A percentile compares a stretch with the other conserved stretches of the same genome.
Evolutionary conservation across 208 protist species (phyloP).

Genomic region (Acanthamoeba royreba): DNA sequence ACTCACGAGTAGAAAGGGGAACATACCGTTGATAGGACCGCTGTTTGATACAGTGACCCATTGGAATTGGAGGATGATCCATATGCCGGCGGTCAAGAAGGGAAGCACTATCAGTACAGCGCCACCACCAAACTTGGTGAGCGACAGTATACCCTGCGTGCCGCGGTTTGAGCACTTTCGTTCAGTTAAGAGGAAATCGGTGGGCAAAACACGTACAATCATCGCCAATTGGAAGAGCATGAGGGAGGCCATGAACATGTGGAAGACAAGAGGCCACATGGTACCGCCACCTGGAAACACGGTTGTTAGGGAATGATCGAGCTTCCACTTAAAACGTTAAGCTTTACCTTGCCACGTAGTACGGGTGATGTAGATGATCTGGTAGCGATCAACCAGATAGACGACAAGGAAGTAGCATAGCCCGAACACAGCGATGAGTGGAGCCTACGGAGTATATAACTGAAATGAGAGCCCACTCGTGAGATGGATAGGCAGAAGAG

Average conservation of each 20-base stretch:
- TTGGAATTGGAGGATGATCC: background rate
- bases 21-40: background rate
- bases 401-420: background rate
- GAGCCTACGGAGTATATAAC: too few relatives aligned
- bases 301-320: too few relatives aligned
- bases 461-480: background rate
- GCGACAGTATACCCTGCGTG: background rate
- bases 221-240: constrained; percentile 7
- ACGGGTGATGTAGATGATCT: constrained; percentile 22
- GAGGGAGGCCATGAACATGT: background rate
- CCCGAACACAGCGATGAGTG: background rate
- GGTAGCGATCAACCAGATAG: constrained; percentile 19
- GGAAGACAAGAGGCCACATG: background rate
- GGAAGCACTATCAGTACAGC: background rate
- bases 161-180: too few relatives aligned
- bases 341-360: background rate
- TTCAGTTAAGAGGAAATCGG: too few relatives aligned
- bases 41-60: constrained; percentile 1
- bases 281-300: background rate
- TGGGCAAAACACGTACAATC: background rate
- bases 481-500: background rate
- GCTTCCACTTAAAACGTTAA: background rate
- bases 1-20: too few relatives aligned
- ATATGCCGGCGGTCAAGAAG: background rate
- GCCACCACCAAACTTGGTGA: background rate